These are phyloP conservation scores for Ampelocalamus luodianensis DNA, from an alignment of 176 grass and related monocot genomes.

Conservation along the genomic window DNA sequence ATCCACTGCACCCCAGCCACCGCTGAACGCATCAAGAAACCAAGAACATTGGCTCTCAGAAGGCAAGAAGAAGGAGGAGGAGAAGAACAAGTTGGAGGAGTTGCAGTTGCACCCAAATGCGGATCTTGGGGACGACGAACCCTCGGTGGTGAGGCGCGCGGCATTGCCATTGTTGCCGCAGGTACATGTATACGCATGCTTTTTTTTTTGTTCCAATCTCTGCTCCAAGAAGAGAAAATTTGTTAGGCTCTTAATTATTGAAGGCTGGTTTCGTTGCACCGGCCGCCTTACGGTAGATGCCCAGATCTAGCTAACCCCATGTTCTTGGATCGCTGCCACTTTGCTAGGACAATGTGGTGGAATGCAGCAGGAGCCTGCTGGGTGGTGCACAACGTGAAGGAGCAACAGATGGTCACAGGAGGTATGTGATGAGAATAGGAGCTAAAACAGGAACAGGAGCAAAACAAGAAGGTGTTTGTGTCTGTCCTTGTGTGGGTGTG, in stretches of 20 bases:
- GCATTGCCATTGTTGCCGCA: conserved; percentile 46
- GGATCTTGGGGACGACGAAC: conserved; percentile 43
- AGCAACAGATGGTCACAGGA: conserved; percentile 27
- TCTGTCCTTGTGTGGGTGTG: neutral
- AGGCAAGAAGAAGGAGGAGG: conserved; percentile 26
- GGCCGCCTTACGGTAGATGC: neutral
- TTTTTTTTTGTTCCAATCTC: conserved; percentile 29
- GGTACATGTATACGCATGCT: neutral
- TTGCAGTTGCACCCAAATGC: conserved; percentile 63
- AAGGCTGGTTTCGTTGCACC: conserved; percentile 37
- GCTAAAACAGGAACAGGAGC: conserved; percentile 37
- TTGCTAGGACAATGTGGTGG: conserved; percentile 42
- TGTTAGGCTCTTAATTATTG: neutral
- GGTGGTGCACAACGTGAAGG: conserved; percentile 47
- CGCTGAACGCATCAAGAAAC: conserved; percentile 7
- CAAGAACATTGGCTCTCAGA: neutral
- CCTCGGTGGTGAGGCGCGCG: conserved; percentile 17
- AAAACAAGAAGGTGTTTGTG: neutral
- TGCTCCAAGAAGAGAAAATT: neutral
- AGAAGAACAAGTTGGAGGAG: neutral
- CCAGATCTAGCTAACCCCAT: conserved; percentile 41
- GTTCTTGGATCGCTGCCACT: conserved; percentile 10
- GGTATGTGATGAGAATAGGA: conserved; percentile 57
- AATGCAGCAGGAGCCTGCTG: conserved; percentile 38
- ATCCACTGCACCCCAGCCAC: conserved; percentile 18